A percentile compares a stretch with the other conserved stretches of the same genome.
These are phyloP conservation scores for Botryotinia calthae DNA, from an alignment of 2,329 filamentous ascomycete species.

Conservation along the genomic window DNA sequence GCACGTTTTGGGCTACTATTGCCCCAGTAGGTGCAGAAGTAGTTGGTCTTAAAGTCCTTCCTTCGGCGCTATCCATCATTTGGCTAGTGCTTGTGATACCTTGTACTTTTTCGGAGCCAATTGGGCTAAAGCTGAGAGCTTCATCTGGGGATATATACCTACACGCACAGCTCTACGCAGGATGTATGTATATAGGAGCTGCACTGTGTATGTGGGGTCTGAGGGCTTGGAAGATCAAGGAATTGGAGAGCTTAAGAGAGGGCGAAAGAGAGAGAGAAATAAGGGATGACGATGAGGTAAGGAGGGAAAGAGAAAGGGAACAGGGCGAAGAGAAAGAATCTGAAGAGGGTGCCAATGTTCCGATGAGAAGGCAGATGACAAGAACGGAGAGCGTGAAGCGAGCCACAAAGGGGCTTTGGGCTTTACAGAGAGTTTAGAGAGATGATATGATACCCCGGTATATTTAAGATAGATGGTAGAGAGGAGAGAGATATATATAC, in stretches of 20 bases:
- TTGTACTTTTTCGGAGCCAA: conserved; percentile 63
- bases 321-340: background rate
- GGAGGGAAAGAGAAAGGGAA: conserved; percentile 10
- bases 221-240: conserved; percentile 59
- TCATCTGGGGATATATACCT: conserved; percentile 51
- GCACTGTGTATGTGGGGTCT: conserved; percentile 53
- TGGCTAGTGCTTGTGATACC: conserved; percentile 72
- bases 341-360: background rate
- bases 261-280: conserved; percentile 26
- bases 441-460: background rate
- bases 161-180: conserved; percentile 58
- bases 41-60: conserved; percentile 66
- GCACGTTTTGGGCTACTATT: conserved; percentile 46
- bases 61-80: conserved; percentile 65
- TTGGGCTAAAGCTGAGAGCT: conserved; percentile 52
- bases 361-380: conserved; percentile 4
- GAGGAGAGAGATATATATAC: background rate
- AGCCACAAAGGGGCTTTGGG: conserved; percentile 16
- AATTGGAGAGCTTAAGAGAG: conserved; percentile 43
- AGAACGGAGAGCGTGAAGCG: conserved; percentile 20
- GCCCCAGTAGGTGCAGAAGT: conserved; percentile 60
- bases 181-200: conserved; percentile 60
- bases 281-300: conserved; percentile 27
- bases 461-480: background rate
- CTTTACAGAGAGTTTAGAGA: conserved; percentile 17